Evolutionary conservation across 2,329 filamentous ascomycete species (phyloP).

Genomic region (Hymenoscyphus linearis): DNA sequence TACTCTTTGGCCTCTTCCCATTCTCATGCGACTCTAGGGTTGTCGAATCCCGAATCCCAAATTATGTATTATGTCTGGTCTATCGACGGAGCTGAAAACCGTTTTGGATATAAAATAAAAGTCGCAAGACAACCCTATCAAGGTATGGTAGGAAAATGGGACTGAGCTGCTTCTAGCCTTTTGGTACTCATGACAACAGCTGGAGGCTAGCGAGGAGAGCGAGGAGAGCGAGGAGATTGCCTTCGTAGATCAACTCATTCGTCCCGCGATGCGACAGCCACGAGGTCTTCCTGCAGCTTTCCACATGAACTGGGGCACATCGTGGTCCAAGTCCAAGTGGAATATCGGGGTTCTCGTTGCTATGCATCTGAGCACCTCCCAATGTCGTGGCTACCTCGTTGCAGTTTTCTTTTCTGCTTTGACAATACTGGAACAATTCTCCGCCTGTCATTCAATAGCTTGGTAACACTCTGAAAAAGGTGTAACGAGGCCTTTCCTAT

Average conservation of each 20-base stretch:
- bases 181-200: not conserved
- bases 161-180: not conserved
- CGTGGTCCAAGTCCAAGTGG: conserved; percentile 9
- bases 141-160: not conserved
- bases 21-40: not conserved
- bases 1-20: not conserved
- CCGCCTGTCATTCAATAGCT: conserved; percentile 17
- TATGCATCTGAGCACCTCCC: not conserved
- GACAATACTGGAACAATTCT: conserved; percentile 6
- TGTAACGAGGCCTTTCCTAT: not conserved
- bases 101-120: not conserved
- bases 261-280: conserved; percentile 14
- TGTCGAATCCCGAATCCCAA: not conserved
- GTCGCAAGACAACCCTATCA: not conserved
- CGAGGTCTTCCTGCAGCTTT: conserved; percentile 22
- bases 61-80: conserved; percentile 4
- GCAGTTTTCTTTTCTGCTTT: conserved; percentile 8
- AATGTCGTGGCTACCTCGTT: conserved; percentile 11
- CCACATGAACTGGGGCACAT: conserved; percentile 11
- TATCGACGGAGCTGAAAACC: conserved; percentile 2
- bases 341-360: conserved; percentile 1
- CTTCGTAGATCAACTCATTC: not conserved
- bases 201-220: not conserved
- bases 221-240: not conserved
- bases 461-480: conserved; percentile 10